Percentiles rank a stretch among this genome's conserved stretches.
phyloP scores from a whole-genome alignment of 352 stramenopile species.

The Globisporangium carolinianum region DNA sequence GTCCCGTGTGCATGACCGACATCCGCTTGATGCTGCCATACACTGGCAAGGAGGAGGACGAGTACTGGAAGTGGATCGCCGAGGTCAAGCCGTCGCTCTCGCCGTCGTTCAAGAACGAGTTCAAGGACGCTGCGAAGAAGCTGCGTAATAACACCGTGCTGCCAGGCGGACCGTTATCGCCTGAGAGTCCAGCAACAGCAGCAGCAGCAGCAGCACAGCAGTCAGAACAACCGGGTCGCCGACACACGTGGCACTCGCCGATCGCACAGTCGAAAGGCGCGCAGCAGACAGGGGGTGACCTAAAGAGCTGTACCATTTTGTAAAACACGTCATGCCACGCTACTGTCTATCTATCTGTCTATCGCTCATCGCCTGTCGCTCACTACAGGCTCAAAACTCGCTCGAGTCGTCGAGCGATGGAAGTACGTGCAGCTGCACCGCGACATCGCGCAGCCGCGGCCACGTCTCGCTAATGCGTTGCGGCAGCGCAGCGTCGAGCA shows the following conservation, averaged over 20 bases:
- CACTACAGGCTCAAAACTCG: constrained; percentile 2
- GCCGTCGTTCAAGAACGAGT: constrained; percentile 34
- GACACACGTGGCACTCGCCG: constrained; percentile 15
- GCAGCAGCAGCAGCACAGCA: not conserved
- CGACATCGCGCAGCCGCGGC: constrained; percentile 9
- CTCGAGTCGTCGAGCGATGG: constrained; percentile 5
- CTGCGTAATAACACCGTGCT: constrained; percentile 11
- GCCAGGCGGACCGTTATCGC: not conserved
- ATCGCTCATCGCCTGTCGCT: not conserved
- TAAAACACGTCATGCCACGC: not conserved
- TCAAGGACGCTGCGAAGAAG: constrained; percentile 26
- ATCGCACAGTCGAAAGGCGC: not conserved
- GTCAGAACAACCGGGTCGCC: not conserved
- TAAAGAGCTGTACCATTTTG: constrained; percentile 11
- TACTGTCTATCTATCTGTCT: not conserved
- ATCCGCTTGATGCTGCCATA: constrained; percentile 56
- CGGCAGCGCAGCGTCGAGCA: constrained; percentile 15
- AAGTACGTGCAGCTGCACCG: constrained; percentile 4
- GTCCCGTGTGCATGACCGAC: constrained; percentile 53
- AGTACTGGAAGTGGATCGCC: constrained; percentile 58
- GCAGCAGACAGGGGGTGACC: not conserved
- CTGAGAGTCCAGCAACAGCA: not conserved
- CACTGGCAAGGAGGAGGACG: constrained; percentile 42
- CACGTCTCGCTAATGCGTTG: constrained; percentile 10
- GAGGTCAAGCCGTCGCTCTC: constrained; percentile 42